Percentiles rank a stretch among this genome's conserved stretches.
Conservation (phyloP, 768 basidiomycete genomes). For the Tylopilus balloui region DNA sequence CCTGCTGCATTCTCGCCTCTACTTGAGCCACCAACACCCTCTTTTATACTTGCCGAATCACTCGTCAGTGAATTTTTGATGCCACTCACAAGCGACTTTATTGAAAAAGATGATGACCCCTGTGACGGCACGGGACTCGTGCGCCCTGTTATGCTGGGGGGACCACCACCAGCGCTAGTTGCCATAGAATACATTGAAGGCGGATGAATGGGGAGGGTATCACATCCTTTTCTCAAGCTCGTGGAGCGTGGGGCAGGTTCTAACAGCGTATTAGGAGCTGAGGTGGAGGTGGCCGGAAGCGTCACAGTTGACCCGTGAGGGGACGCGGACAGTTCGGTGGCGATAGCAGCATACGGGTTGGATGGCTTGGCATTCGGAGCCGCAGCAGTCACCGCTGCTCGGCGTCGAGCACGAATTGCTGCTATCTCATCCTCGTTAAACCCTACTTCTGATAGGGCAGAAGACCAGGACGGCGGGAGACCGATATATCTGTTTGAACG, state of each 20-base stretch:
- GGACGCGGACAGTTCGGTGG: constrained; percentile 10
- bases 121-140: constrained; percentile 14
- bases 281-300: constrained; percentile 17
- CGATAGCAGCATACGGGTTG: constrained; percentile 1
- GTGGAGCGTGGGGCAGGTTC: constrained; percentile 26
- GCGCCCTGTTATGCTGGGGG: background rate
- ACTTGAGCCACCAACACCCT: constrained; percentile 1
- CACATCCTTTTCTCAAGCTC: constrained; percentile 13
- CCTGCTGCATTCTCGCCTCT: background rate
- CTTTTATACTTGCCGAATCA: constrained; percentile 10
- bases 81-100: constrained; percentile 21
- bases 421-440: constrained; percentile 69
- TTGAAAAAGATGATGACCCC: constrained; percentile 18
- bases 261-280: constrained; percentile 16
- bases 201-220: constrained; percentile 7
- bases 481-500: constrained; percentile 46
- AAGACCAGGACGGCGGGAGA: constrained; percentile 70
- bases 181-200: constrained; percentile 13
- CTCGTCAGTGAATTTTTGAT: constrained; percentile 18
- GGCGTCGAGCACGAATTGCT: constrained; percentile 45
- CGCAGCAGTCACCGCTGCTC: constrained; percentile 13
- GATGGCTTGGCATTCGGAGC: constrained; percentile 4
- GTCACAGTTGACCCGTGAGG: constrained; percentile 7
- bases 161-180: background rate
- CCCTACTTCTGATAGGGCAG: constrained; percentile 55